Base-by-base conservation (phyloP, 164 flowering plant genomes). In the Magnolia changhungtana region DNA sequence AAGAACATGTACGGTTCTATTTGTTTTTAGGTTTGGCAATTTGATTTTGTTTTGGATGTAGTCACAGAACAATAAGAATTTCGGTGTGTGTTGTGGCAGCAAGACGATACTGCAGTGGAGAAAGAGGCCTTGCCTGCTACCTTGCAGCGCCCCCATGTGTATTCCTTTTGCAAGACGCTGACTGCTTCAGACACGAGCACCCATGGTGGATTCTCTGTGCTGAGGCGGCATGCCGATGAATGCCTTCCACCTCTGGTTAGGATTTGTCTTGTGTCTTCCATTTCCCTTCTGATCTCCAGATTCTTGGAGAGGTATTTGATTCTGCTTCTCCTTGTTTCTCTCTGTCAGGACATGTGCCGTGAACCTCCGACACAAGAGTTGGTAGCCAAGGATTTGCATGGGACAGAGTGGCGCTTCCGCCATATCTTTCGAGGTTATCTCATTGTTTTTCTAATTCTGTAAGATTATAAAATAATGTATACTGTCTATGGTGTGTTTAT, bases 291-390 rank as follows among this genome's bases (percentile, higher is more conserved):
- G 67, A 64, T 29, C 31, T 20, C 13, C 24, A 10, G 67, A 64
- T 64, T 21, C 10, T 9, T n/a, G 45, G 16, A 59, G 29, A 65
- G 29, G 16, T 65, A 20, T 2, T 65, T 10, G 21, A 9, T 65
- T 65, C 13, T 65, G 21, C 16, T 24, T 63, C 9, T 20, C 11
- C 13, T 65, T 65, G 68, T 65, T 65, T 4, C 10, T 49, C 45
- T 51, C 70, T 64, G 18, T 63, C 86, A 96, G 99, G 99, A 96
- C 78, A 94, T 94, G 99, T 82, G 93, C 20, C 83, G 88, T 78
- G 97, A 96, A 75, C 99, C 99, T 58, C 99, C 99, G 1, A 92
- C 96, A 13, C 99, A 96, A 84, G 99, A 96, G 79, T 79, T 96
- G 84, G 90, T 82, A 13, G 98, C 98, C 4, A 95, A 93, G 84